Conservation (phyloP, 805 yeast genomes). For the Blastobotrys robertii region DNA sequence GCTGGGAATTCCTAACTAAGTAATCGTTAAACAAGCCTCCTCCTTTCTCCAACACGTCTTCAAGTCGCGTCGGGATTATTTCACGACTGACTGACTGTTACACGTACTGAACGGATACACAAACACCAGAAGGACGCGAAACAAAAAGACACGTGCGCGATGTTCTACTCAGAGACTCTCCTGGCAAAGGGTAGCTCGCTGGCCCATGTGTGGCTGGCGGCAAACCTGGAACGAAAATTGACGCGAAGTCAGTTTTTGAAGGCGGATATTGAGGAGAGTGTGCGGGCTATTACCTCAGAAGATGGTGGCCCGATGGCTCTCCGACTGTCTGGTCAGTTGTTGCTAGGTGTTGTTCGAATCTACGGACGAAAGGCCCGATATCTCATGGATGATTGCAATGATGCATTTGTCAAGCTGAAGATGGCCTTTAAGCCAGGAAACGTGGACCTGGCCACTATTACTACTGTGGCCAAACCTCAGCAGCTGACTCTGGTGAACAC, state of each 20-base stretch:
- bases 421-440: conserved; percentile 32
- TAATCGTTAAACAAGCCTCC: too few species aligned
- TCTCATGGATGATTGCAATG: conserved; percentile 72
- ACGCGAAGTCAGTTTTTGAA: conserved; percentile 62
- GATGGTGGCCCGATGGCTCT: conserved; percentile 55
- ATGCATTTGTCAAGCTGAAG: conserved; percentile 61
- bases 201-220: conserved; percentile 89
- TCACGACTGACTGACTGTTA: too few species aligned
- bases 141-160: conserved; percentile 13
- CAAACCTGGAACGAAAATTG: conserved; percentile 71
- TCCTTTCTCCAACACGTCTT: too few species aligned
- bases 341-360: conserved; percentile 79
- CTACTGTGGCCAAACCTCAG: conserved; percentile 48
- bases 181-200: conserved; percentile 70
- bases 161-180: conserved; percentile 44
- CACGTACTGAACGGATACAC: too few species aligned
- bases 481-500: conserved; percentile 63
- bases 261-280: conserved; percentile 60
- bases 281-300: conserved; percentile 49
- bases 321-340: conserved; percentile 73
- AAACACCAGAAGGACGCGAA: conserved; percentile 1
- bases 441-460: conserved; percentile 42
- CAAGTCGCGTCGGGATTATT: too few species aligned
- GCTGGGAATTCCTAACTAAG: too few species aligned
- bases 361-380: conserved; percentile 80